Conservation (phyloP, 345 rosid genomes). For the Gynandropsis gynandra region DNA sequence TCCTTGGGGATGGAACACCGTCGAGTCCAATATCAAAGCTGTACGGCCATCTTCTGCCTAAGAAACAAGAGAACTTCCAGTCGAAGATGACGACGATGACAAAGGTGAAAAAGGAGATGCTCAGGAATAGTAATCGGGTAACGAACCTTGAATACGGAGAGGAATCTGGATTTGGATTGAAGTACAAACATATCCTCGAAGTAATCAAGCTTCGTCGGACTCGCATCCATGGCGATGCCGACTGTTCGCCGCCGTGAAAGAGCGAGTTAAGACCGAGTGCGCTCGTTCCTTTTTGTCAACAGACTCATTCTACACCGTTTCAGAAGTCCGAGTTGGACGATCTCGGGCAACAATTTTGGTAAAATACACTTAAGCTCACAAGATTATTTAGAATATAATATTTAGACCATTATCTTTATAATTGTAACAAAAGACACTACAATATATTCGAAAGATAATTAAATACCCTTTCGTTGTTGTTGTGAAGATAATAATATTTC, state of each 20-base stretch:
- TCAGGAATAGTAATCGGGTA: conserved; percentile 4
- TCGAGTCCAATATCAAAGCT: conserved; percentile 59
- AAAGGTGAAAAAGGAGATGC: neutral
- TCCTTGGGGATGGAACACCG: conserved; percentile 91
- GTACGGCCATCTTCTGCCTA: conserved; percentile 60
- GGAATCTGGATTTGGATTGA: conserved; percentile 33
- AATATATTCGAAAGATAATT: no score
- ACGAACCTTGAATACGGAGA: conserved; percentile 39
- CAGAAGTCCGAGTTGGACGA: no score
- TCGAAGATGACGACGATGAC: neutral
- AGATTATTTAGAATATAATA: no score
- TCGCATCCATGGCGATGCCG: conserved; percentile 30
- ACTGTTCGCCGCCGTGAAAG: conserved; percentile 1
- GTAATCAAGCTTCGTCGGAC: conserved; percentile 45
- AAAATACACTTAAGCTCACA: no score
- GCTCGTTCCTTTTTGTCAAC: no score
- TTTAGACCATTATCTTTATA: no score
- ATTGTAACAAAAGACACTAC: no score
- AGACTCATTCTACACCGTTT: no score
- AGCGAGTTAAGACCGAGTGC: conserved; percentile 14
- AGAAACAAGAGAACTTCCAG: conserved; percentile 1
- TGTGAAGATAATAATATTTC: no score
- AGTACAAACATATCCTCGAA: conserved; percentile 38
- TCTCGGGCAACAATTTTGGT: no score
- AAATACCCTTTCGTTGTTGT: no score